Conservation (phyloP, 1,139 yeast genomes). For the Zygoascus meyerae region DNA sequence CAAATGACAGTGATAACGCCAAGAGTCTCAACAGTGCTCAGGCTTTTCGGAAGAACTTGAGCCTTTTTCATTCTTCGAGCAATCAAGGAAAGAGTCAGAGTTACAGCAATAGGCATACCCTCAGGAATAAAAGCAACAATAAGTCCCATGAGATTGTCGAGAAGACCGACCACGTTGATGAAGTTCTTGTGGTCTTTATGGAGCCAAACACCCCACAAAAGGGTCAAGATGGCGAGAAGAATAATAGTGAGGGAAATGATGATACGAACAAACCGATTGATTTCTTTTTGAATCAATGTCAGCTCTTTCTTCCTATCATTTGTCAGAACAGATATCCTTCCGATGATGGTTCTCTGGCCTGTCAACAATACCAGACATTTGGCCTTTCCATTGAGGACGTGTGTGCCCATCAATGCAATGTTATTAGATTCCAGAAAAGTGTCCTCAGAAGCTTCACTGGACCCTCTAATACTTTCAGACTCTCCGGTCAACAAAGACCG, state of each 20-base stretch:
- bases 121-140: constrained; percentile 53
- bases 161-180: constrained; percentile 40
- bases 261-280: constrained; percentile 40
- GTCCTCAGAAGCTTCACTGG: constrained; percentile 32
- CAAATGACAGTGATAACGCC: constrained; percentile 49
- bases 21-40: constrained; percentile 68
- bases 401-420: constrained; percentile 48
- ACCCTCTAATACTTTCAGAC: constrained; percentile 42
- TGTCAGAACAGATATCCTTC: constrained; percentile 42
- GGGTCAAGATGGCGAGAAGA: constrained; percentile 39
- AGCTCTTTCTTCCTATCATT: constrained; percentile 37
- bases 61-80: constrained; percentile 45
- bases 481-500: constrained; percentile 53
- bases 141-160: constrained; percentile 36
- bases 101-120: constrained; percentile 50
- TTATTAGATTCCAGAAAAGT: constrained; percentile 43
- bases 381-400: constrained; percentile 45
- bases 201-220: constrained; percentile 46
- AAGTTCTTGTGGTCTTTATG: constrained; percentile 39
- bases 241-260: constrained; percentile 38
- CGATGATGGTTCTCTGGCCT: constrained; percentile 46
- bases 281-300: constrained; percentile 45
- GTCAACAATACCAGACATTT: constrained; percentile 44
- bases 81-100: constrained; percentile 47
- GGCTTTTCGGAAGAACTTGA: constrained; percentile 44